Evolutionary conservation across 2,329 filamentous ascomycete genomes (phyloP).

Genomic region (Pestalotiopsis sp.): DNA sequence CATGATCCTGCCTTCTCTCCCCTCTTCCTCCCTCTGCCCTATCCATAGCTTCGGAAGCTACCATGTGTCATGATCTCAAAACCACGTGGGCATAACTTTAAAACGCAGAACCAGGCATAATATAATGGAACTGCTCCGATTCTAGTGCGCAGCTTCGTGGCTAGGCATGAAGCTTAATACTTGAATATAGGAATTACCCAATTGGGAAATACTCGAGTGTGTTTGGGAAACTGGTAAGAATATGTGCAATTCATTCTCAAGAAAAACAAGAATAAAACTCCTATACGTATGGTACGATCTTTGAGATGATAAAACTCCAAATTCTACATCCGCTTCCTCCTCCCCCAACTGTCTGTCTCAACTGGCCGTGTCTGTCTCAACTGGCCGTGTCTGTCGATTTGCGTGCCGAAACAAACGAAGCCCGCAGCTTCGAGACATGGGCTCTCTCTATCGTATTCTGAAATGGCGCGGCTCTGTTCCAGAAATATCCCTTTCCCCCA

Average conservation of each 20-base stretch:
- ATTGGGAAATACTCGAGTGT: too few species aligned
- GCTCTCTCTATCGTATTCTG: neutral
- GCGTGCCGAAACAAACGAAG: neutral
- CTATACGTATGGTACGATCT: slow-evolving; percentile 1
- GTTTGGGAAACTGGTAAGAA: too few species aligned
- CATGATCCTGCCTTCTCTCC: too few species aligned
- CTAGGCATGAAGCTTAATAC: too few species aligned
- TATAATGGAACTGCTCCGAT: too few species aligned
- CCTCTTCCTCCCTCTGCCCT: too few species aligned
- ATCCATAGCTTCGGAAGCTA: too few species aligned
- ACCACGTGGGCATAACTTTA: too few species aligned
- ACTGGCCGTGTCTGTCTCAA: neutral
- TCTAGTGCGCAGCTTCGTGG: too few species aligned
- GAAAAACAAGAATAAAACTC: neutral
- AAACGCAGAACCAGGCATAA: too few species aligned
- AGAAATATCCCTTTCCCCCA: neutral
- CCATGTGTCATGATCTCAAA: too few species aligned
- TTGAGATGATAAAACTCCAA: neutral
- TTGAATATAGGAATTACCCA: too few species aligned
- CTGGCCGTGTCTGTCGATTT: neutral
- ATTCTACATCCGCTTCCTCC: neutral
- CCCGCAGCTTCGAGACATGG: neutral
- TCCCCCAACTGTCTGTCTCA: neutral
- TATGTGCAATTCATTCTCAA: neutral
- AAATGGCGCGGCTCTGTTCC: neutral